Percentiles rank a stretch among this genome's conserved stretches.
phyloP scores from a whole-genome alignment of 2,329 filamentous ascomycete genomes.

The Beauveria sp. region DNA sequence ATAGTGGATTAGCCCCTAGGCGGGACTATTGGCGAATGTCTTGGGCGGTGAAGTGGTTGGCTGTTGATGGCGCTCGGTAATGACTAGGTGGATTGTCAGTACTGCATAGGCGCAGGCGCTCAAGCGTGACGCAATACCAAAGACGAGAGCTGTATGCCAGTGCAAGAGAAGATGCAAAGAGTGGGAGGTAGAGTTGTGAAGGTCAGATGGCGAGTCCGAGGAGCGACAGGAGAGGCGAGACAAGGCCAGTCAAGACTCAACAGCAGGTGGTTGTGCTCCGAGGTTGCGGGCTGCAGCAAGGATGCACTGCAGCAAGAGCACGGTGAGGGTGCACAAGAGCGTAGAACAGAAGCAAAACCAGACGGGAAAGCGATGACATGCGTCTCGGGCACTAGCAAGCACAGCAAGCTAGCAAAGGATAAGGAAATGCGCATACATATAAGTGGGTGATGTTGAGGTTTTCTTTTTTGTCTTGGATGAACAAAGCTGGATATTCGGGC shows the following conservation, averaged over 20 bases:
- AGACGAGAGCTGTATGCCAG: background rate
- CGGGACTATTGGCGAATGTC: slow-evolving; percentile 5
- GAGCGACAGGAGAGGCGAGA: background rate
- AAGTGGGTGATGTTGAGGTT: background rate
- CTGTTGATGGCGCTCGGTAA: slow-evolving; percentile 1
- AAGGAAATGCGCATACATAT: background rate
- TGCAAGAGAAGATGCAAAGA: background rate
- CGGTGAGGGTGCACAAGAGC: background rate
- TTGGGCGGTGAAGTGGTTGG: slow-evolving; percentile 7
- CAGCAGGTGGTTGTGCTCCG: background rate
- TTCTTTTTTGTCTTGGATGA: slow-evolving; percentile 4
- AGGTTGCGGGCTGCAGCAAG: background rate
- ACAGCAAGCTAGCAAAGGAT: background rate
- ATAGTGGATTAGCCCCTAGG: slow-evolving; percentile 1
- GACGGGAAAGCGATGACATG: background rate
- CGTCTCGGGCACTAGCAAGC: slow-evolving; percentile 4
- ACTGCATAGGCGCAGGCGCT: background rate
- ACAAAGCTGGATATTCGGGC: background rate
- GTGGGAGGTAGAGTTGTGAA: background rate
- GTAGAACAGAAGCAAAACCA: slow-evolving; percentile 2
- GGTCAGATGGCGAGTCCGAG: background rate
- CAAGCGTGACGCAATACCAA: background rate
- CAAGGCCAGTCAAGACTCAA: background rate
- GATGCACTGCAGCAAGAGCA: background rate
- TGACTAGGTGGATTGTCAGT: background rate